phyloP scores from a whole-genome alignment of 208 protist species.

The Leishmania mexicana region DNA sequence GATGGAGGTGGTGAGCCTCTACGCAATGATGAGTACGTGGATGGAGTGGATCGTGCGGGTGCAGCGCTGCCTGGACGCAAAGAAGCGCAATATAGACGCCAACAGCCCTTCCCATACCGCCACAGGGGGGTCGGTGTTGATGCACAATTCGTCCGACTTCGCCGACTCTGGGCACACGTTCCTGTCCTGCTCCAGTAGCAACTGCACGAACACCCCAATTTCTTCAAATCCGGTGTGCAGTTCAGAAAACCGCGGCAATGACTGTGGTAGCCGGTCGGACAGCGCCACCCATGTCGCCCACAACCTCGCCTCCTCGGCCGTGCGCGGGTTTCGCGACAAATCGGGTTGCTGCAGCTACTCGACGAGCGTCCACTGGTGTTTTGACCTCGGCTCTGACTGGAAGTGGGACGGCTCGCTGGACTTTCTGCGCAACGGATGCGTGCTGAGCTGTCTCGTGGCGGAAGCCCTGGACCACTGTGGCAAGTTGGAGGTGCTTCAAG shows the following conservation, averaged over 20 bases:
- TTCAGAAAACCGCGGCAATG: background rate
- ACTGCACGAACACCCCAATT: background rate
- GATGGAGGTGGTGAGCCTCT: slow-evolving; percentile 39
- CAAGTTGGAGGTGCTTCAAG: slow-evolving; percentile 26
- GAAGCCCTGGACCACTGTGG: slow-evolving; percentile 35
- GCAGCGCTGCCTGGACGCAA: slow-evolving; percentile 30
- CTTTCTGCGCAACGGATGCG: slow-evolving; percentile 47
- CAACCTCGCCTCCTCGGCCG: background rate
- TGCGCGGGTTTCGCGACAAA: slow-evolving; percentile 6
- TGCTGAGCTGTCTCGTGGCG: slow-evolving; percentile 38
- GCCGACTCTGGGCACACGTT: background rate
- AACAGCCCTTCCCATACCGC: background rate
- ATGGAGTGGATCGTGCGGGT: slow-evolving; percentile 43
- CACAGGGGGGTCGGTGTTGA: no score
- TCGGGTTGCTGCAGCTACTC: background rate
- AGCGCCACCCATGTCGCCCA: slow-evolving; percentile 4
- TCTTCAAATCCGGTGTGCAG: background rate
- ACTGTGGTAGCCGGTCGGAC: background rate
- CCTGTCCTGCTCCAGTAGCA: background rate
- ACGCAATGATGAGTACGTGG: slow-evolving; percentile 49
- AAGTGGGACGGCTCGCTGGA: slow-evolving; percentile 43
- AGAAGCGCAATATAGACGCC: slow-evolving; percentile 16
- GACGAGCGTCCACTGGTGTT: slow-evolving; percentile 13
- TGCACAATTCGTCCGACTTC: background rate
- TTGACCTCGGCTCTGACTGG: slow-evolving; percentile 37